Conservation (phyloP, 2,329 filamentous ascomycete species). For the Chalara sp. region DNA sequence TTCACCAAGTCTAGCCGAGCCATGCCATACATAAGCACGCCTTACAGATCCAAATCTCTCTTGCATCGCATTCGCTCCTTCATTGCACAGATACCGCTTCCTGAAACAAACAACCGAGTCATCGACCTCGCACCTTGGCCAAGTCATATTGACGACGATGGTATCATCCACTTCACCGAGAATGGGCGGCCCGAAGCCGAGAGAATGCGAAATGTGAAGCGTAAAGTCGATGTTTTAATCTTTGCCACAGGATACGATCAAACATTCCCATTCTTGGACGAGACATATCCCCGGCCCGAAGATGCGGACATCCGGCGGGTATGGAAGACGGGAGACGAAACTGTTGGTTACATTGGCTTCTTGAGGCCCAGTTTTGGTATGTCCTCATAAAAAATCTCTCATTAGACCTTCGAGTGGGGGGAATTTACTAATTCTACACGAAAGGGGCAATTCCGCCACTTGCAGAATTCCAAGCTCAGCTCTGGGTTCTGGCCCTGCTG, state of each 20-base stretch:
- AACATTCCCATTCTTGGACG: slow-evolving; percentile 34
- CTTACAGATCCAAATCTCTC: slow-evolving; percentile 26
- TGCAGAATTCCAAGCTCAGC: slow-evolving; percentile 41
- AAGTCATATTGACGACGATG: slow-evolving; percentile 28
- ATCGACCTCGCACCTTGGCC: slow-evolving; percentile 42
- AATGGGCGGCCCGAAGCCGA: slow-evolving; percentile 19
- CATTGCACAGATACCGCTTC: slow-evolving; percentile 33
- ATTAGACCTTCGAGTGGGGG: no score
- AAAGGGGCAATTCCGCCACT: slow-evolving; percentile 41
- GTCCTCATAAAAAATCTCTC: no score
- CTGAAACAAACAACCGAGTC: slow-evolving; percentile 31
- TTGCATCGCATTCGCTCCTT: slow-evolving; percentile 30
- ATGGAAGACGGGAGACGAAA: slow-evolving; percentile 35
- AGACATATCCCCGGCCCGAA: slow-evolving; percentile 35
- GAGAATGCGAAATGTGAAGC: slow-evolving; percentile 18
- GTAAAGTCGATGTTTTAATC: slow-evolving; percentile 35
- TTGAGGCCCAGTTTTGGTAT: slow-evolving; percentile 33
- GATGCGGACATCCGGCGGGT: slow-evolving; percentile 47
- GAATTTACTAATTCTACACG: no score
- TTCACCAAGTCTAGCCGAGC: slow-evolving; percentile 34
- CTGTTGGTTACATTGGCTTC: slow-evolving; percentile 40
- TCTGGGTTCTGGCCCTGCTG: slow-evolving; percentile 30
- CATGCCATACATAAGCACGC: slow-evolving; percentile 36
- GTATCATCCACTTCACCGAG: slow-evolving; percentile 31
- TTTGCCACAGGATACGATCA: slow-evolving; percentile 41